Base-by-base conservation (phyloP, 306 rosid genomes). In the Cyamopsis tetragonoloba region DNA sequence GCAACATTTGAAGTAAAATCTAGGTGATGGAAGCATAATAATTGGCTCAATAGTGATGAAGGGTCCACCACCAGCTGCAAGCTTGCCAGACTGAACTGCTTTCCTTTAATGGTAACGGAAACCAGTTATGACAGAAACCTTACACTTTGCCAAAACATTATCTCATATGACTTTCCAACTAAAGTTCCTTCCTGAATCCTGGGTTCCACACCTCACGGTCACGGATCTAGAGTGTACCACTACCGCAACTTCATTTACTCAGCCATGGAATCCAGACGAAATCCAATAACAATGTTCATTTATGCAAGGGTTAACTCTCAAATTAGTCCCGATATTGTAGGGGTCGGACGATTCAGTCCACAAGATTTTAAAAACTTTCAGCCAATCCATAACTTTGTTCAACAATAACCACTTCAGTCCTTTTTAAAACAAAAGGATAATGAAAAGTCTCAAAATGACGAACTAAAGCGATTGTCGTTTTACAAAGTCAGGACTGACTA, bases 61-160 rank as follows among this genome's bases (percentile, higher is more conserved):
- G 77, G 77, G 67, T 24, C 68, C 70, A 64, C 57, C 67, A 55
- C 30, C 77, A 63, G 4, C 46, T 1, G 62, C 55, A 62, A 62
- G 46, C 72, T 74, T 65, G 27, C 15, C 28, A 37, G 46, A 47
- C 74, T 47, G 24, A 76, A 23, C 65, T 39, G 69, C 35, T 43
- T 22, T 48, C 7, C 65, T 11, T 61, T 50, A 64, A 76, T 71
- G 12, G 44, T 32, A 68, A 61, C 30, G 60, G 43, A 69, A 61
- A 71, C 53, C 61, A 62, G 68, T 68, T 41, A 61, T 68, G 75
- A 69, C 43, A 47, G 75, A 69, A 34, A 47, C 70, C 9, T 12
- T 73, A 34, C 62, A 68, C 28, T 9, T 17, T 46, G 68, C 55
- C 22, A 19, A 62, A 37, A 30, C 43, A 27, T 22, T 64, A 59